Evolutionary conservation across 306 rosid species (phyloP), one percentile per base, ranked within the genome.

Genomic region (Alnus glutinosa): DNA sequence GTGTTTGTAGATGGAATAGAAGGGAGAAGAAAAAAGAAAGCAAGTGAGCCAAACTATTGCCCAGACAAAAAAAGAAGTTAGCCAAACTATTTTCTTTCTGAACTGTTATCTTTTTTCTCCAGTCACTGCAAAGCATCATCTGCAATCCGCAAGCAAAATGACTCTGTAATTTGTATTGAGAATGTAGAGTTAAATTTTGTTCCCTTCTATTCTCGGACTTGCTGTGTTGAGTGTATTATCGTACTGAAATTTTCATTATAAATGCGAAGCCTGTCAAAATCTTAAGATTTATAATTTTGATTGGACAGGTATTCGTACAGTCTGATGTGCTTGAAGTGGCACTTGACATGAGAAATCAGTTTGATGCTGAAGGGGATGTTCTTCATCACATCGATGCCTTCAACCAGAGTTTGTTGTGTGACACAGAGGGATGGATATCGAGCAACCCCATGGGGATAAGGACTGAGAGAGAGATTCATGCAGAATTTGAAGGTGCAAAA

Each of bases 391-490:
- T 85, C 0, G 88, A 87, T 76, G 59, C 30, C 50, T 61, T 80
- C 36, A 88, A 88, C 83, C 47, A 77, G 42, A 82, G 80, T 59
- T 34, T 78, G 73, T 44, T 57, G 79, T 91, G 97, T 52, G 95
- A 89, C 64, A 9, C 62, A 7, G 89, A 94, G 76, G 97, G 98
- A 77, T 94, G 97, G 98, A 66, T 94, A 84, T 79, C 90, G 87
- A 85, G 80, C 72, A 92, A 89, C 77, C 98, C 95, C 50, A 81
- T 91, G 97, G 95, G 91, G 51, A 91, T 84, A 82, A 86, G 98
- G 83, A 91, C 98, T 0, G 97, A 92, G 78, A 89, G 98, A 89
- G 98, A 94, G 88, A 79, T 94, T 69, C 98, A 92, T 80, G 97
- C 98, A 15, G 97, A 94, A 82, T 59, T 79, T 7, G 97, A 91